These are phyloP conservation scores for Boletus rubropictus DNA, from an alignment of 768 basidiomycete species.

Conservation along the genomic window DNA sequence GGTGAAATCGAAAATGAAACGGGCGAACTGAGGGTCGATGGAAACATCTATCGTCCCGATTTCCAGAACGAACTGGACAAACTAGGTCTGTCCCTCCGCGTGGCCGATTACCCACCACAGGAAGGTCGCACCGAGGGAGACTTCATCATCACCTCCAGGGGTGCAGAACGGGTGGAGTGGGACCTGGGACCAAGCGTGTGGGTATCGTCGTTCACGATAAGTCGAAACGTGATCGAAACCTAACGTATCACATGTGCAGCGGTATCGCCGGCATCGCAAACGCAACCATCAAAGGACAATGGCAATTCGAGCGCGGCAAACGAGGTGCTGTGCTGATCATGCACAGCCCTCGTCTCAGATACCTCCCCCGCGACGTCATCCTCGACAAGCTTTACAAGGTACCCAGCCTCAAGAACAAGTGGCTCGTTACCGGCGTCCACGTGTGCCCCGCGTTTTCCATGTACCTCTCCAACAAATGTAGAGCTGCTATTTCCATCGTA, in stretches of 20 bases:
- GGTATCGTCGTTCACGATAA: neutral
- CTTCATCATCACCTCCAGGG: slow-evolving; percentile 21
- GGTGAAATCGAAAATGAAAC: slow-evolving; percentile 27
- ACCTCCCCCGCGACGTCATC: slow-evolving; percentile 17
- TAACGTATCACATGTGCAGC: neutral
- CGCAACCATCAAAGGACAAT: slow-evolving; percentile 31
- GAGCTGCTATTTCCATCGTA: too few species aligned
- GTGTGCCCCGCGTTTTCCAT: slow-evolving; percentile 31
- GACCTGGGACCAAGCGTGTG: slow-evolving; percentile 18
- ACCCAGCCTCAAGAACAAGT: slow-evolving; percentile 25
- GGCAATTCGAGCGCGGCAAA: slow-evolving; percentile 30
- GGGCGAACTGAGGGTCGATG: slow-evolving; percentile 27
- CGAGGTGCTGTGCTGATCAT: slow-evolving; percentile 35
- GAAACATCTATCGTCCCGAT: slow-evolving; percentile 29
- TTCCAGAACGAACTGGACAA: slow-evolving; percentile 16
- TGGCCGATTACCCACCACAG: slow-evolving; percentile 14
- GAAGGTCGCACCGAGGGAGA: slow-evolving; percentile 17
- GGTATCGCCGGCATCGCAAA: slow-evolving; percentile 23
- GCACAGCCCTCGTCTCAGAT: slow-evolving; percentile 24
- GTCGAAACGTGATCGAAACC: neutral
- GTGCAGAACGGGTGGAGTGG: slow-evolving; percentile 13
- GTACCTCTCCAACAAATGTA: slow-evolving; percentile 30
- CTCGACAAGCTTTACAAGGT: slow-evolving; percentile 23
- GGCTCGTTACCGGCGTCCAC: slow-evolving; percentile 30
- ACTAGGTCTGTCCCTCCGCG: neutral